A percentile compares a stretch with the other conserved stretches of the same genome.
phyloP scores from a whole-genome alignment of 345 rosid genomes.

The Salix brachista region DNA sequence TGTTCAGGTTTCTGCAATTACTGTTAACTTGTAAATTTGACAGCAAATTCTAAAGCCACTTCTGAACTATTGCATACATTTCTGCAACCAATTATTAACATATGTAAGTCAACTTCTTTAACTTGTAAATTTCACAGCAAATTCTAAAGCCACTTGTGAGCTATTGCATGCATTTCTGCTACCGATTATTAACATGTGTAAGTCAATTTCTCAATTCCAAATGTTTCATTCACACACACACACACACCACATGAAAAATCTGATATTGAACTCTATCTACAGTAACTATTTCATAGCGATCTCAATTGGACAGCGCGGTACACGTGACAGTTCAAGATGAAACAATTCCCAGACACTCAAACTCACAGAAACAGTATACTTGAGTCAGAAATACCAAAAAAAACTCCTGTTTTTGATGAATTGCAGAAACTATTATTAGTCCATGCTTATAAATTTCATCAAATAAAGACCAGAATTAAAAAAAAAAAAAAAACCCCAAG shows the following conservation, averaged over 20 bases:
- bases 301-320: not conserved
- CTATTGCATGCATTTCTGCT: not conserved
- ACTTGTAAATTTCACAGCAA: constrained; percentile 16
- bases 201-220: not conserved
- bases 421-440: not conserved
- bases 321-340: not conserved
- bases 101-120: not conserved
- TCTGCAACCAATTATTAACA: not conserved
- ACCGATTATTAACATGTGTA: not conserved
- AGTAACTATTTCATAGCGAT: not conserved
- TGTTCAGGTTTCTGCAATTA: constrained; percentile 51
- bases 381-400: not conserved
- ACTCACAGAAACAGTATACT: not conserved
- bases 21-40: constrained; percentile 20
- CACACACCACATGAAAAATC: not conserved
- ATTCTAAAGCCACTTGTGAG: not conserved
- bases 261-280: not conserved
- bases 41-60: not conserved
- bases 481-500: not conserved
- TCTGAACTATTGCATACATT: not conserved
- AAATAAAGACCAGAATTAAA: not conserved
- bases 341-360: not conserved
- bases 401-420: not conserved
- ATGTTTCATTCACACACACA: not conserved
- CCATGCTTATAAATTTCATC: not conserved